Percentiles rank a stretch among this genome's conserved stretches.
Evolutionary conservation across 2,329 filamentous ascomycete species (phyloP).

Genomic region (Stagonosporopsis vannaccii): DNA sequence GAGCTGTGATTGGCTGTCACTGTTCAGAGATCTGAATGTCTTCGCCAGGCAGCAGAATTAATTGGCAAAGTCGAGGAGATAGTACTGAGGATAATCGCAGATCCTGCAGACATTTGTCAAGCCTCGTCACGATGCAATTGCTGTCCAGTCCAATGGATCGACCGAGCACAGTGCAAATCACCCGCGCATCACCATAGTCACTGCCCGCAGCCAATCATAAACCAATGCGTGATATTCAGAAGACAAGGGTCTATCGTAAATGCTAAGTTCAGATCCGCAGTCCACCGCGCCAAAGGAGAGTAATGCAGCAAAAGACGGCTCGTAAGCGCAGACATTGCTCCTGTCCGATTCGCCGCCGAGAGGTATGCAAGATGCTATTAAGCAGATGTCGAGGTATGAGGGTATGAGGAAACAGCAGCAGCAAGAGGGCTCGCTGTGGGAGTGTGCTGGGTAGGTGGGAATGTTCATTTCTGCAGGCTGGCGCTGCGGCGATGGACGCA

Average conservation of each 20-base stretch:
- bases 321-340: constrained; percentile 24
- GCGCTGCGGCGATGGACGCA: constrained; percentile 21
- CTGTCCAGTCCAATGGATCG: no score
- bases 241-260: constrained; percentile 41
- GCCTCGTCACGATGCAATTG: neutral
- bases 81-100: no score
- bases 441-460: constrained; percentile 13
- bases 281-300: constrained; percentile 42
- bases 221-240: constrained; percentile 28
- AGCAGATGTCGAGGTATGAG: constrained; percentile 28
- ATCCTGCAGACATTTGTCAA: no score
- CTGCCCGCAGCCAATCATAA: neutral
- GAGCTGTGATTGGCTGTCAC: constrained; percentile 3
- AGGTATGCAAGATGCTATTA: constrained; percentile 29
- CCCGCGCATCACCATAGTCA: no score
- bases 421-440: constrained; percentile 9
- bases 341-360: constrained; percentile 26
- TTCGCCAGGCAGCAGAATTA: constrained; percentile 9
- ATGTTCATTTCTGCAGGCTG: constrained; percentile 14
- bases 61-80: neutral
- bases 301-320: constrained; percentile 32
- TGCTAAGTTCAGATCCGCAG: constrained; percentile 33
- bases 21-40: neutral
- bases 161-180: no score
- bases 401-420: constrained; percentile 22